Evolutionary conservation across 371 early-diverging fungal genomes (phyloP), one percentile per base, ranked within the genome.

Genomic region (Mucor sp.): DNA sequence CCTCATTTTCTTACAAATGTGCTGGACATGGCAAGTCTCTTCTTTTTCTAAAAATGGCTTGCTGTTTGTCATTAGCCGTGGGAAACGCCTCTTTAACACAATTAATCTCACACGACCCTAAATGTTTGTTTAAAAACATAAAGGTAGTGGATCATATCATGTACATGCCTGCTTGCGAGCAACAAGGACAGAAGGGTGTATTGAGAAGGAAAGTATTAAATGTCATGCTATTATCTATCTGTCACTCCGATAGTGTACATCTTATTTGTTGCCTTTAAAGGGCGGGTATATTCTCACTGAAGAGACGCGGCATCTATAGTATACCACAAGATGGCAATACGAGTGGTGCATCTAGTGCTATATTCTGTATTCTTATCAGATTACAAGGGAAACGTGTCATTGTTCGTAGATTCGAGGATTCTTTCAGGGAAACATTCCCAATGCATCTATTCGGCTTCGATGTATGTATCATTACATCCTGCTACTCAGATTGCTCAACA

Each of bases 211-310:
- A 60, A 62, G 33, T 19, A 32, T 62, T 62, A 53, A 19, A 57
- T 28, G 30, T 32, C 57, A 33, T 57, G 57, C 55, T 57, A 8
- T 57, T 57, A 57, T 57, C 57, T 57, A 57, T 57, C 57, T 57
- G 33, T 19, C 57, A 57, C 41, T 39, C 59, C 39, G 25, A 41
- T n/a, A 23, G 25, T 60, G 35, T 50, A 35, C 50, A 53, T 62
- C 63, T 62, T 62, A 62, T 62, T 53, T 62, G 37, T 62, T 62
- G n/a, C 63, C 63, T 35, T 62, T 62, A 50, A 50, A 35, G 39
- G 37, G 15, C 27, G 33, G 63, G 37, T 62, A 62, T 62, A 63
- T 53, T 53, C 27, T 27, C 53, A 61, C 23, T 32, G 28, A 9
- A 32, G 30, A 41, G 41, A 17, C 41, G 17, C 41, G 19, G 57